Evolutionary conservation across 495 filamentous ascomycete genomes (phyloP), one percentile per base, ranked within the genome.

Genomic region (Xylaria curta): DNA sequence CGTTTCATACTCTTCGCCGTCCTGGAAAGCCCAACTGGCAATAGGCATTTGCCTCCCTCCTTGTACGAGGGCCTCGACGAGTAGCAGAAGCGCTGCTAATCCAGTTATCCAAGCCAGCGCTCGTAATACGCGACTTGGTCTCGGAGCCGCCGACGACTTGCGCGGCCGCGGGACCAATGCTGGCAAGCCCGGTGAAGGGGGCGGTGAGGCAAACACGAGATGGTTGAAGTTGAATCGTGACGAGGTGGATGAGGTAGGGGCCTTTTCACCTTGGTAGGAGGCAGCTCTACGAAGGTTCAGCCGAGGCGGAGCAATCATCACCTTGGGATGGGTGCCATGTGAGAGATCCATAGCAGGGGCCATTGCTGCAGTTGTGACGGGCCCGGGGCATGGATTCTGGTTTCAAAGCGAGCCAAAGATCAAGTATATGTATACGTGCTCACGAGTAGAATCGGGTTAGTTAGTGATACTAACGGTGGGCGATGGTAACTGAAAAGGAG

Each of bases 151-250:
- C 54, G 76, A 68, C 59, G 85, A 82, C 78, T 87, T 90, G 70
- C 86, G 86, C 72, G 86, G 87, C 7, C 89, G 87, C 7, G 87
- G 87, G n/a, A 91, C 81, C 58, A 91, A 82, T 2, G 89, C 87
- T 3, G 90, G 90, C 8, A 93, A 84, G 49, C 87, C 85, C 0
- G 90, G 90, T 4, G 90, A 92, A 4, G 87, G 88, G 9, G 89
- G 88, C 2, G 89, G 88, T 19, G 82, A 82, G 24, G 46, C 8
- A 74, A 91, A 86, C 70, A 85, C 83, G n/a, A 91, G 81, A 72
- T 90, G 88, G 74, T 88, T 87, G 76, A 90, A 88, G 75, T 80
- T 88, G 73, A 88, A 87, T 28, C 88, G 84, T 24, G 87, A 87
- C 0, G 89, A 88, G 0, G 86, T 88, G 7, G 86, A 82, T 5